These are phyloP conservation scores for Phlebopus sp. DNA, from an alignment of 1,284 basidiomycete genomes.

Conservation along the genomic window DNA sequence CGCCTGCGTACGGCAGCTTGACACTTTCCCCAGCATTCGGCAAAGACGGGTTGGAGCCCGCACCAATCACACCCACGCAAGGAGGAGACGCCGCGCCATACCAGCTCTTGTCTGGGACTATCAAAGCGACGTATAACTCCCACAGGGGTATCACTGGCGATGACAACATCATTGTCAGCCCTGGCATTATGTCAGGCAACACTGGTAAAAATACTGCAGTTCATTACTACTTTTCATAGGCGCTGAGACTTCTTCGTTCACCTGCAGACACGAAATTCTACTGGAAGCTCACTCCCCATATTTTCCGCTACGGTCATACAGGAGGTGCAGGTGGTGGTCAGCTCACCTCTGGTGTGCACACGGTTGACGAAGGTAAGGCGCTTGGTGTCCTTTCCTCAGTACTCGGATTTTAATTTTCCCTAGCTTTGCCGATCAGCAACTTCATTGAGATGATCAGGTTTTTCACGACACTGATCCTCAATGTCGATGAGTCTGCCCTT, in stretches of 20 bases:
- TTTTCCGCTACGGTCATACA: conserved; percentile 46
- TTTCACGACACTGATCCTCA: conserved; percentile 46
- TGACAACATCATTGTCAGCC: conserved; percentile 43
- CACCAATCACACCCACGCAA: conserved; percentile 50
- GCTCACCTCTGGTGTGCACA: conserved; percentile 45
- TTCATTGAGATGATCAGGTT: conserved; percentile 46
- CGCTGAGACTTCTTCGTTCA: conserved; percentile 3
- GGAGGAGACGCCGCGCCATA: conserved; percentile 43
- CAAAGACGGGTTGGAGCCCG: conserved; percentile 46
- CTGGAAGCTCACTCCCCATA: conserved; percentile 47
- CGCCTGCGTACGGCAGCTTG: conserved; percentile 36
- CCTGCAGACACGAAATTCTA: conserved; percentile 44
- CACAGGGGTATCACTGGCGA: conserved; percentile 32
- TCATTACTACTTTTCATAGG: neutral
- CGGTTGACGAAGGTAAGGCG: conserved; percentile 40
- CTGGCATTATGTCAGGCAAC: conserved; percentile 47
- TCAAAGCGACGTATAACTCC: conserved; percentile 43
- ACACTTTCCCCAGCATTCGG: conserved; percentile 38
- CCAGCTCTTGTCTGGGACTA: conserved; percentile 47
- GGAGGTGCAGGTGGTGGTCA: conserved; percentile 28
- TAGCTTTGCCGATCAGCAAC: conserved; percentile 36
- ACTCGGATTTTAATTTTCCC: conserved; percentile 10
- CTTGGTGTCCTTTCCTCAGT: conserved; percentile 24
- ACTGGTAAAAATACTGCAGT: conserved; percentile 24
- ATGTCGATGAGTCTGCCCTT: conserved; percentile 39